Percentiles rank a stretch among this genome's conserved stretches.
phyloP scores from a whole-genome alignment of 768 basidiomycete species.

The Xerocomus brunneocitrinus region DNA sequence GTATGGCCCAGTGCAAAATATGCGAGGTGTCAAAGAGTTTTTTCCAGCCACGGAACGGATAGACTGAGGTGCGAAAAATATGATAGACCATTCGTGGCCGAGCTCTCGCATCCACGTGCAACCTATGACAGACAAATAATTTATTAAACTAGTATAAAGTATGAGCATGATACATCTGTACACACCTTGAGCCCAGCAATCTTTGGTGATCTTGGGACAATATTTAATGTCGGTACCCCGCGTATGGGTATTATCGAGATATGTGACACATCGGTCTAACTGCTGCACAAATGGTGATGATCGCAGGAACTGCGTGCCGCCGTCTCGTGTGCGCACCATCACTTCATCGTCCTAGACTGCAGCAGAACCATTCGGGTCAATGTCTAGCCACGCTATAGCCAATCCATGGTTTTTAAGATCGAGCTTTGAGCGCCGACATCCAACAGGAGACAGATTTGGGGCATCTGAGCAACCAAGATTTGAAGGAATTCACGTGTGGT shows the following conservation, averaged over 20 bases:
- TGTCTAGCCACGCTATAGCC: conserved; percentile 36
- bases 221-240: conserved; percentile 17
- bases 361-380: conserved; percentile 8
- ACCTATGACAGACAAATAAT: conserved; percentile 28
- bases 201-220: conserved; percentile 15
- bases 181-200: conserved; percentile 14
- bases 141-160: not conserved
- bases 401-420: conserved; percentile 41
- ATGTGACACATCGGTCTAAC: conserved; percentile 5
- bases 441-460: conserved; percentile 40
- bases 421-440: conserved; percentile 52
- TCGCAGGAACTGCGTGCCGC: conserved; percentile 32
- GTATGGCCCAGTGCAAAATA: conserved; percentile 43
- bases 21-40: conserved; percentile 10
- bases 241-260: conserved; percentile 16
- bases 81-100: conserved; percentile 42
- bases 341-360: conserved; percentile 21
- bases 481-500: conserved; percentile 26
- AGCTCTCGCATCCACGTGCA: conserved; percentile 55
- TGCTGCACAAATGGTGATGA: conserved; percentile 26
- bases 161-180: not conserved
- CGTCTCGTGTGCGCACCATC: conserved; percentile 33
- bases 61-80: conserved; percentile 44
- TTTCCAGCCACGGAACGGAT: conserved; percentile 29
- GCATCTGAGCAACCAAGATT: conserved; percentile 28